These are phyloP conservation scores for Ophiocordyceps camponoti-leonardi DNA, from an alignment of 2,329 filamentous ascomycete genomes.

Conservation along the genomic window DNA sequence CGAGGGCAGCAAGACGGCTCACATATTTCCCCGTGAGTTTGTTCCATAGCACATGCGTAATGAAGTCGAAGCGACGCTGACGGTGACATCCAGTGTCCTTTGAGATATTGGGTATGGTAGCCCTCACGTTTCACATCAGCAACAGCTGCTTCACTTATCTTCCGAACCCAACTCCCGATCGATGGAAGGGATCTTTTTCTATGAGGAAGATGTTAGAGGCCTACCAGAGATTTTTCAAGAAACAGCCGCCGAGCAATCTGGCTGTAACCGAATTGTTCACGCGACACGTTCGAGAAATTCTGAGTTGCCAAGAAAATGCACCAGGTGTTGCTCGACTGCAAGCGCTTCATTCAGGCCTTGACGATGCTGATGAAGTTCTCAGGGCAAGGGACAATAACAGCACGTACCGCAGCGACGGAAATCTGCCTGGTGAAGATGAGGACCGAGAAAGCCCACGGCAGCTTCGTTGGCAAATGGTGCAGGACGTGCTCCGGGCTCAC, in stretches of 20 bases:
- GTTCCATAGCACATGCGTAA: neutral
- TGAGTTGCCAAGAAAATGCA: conserved; percentile 6
- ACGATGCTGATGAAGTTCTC: conserved; percentile 25
- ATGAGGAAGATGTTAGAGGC: conserved; percentile 23
- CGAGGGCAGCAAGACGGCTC: conserved; percentile 20
- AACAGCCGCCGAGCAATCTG: conserved; percentile 6
- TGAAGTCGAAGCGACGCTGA: neutral
- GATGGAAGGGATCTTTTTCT: conserved; percentile 31
- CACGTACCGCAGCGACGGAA: neutral
- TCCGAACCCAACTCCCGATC: conserved; percentile 36
- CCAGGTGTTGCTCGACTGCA: conserved; percentile 18
- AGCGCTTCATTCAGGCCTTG: conserved; percentile 21
- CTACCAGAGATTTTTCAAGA: conserved; percentile 14
- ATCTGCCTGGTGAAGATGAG: neutral
- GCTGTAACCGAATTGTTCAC: conserved; percentile 9
- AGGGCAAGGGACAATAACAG: conserved; percentile 12
- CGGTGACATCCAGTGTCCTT: conserved; percentile 27
- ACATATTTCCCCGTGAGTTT: conserved; percentile 30
- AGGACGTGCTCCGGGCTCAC: conserved; percentile 29
- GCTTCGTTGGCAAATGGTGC: conserved; percentile 18
- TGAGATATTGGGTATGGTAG: conserved; percentile 41
- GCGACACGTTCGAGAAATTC: conserved; percentile 9
- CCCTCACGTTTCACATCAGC: conserved; percentile 28
- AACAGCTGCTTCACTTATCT: conserved; percentile 33
- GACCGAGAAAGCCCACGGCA: conserved; percentile 4